phyloP scores from a whole-genome alignment of 805 yeast species.

The Metschnikowia amazonensis region DNA sequence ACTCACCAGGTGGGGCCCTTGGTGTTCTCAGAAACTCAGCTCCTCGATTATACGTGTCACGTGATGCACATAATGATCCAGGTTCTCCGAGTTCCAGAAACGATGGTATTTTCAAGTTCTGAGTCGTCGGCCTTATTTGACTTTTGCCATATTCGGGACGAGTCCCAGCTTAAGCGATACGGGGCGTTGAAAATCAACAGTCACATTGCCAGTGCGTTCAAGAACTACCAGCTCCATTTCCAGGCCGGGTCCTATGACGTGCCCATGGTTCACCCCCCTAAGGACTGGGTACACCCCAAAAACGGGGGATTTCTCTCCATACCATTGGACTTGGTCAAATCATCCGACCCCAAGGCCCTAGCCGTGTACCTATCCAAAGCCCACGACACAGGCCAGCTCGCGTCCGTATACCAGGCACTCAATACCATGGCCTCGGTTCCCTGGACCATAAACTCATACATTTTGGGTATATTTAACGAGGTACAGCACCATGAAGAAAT shows the following conservation, averaged over 20 bases:
- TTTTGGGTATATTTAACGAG: constrained; percentile 22
- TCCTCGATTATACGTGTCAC: constrained; percentile 18
- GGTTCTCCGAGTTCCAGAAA: constrained; percentile 14
- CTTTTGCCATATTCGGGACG: constrained; percentile 2
- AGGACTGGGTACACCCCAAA: constrained; percentile 30
- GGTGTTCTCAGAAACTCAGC: constrained; percentile 19
- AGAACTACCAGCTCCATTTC: constrained; percentile 10
- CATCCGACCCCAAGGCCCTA: constrained; percentile 16
- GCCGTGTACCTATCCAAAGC: constrained; percentile 24
- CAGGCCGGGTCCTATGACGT: constrained; percentile 15
- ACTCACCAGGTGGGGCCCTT: not conserved
- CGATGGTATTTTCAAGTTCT: not conserved
- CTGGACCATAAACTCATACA: constrained; percentile 35
- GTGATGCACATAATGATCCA: constrained; percentile 18
- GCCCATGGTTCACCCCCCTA: constrained; percentile 41
- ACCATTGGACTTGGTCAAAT: constrained; percentile 23
- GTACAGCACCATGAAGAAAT: constrained; percentile 3
- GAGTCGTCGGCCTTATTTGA: constrained; percentile 2
- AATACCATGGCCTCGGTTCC: constrained; percentile 27
- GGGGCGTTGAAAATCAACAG: constrained; percentile 15
- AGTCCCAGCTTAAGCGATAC: constrained; percentile 4
- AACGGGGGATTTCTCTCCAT: constrained; percentile 35
- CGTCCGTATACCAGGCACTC: constrained; percentile 27
- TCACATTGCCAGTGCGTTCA: constrained; percentile 8
- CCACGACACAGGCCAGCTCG: constrained; percentile 30